Evolutionary conservation across 352 stramenopile species (phyloP), one percentile per base, ranked within the genome.

Genomic region (Pythium periplocum): DNA sequence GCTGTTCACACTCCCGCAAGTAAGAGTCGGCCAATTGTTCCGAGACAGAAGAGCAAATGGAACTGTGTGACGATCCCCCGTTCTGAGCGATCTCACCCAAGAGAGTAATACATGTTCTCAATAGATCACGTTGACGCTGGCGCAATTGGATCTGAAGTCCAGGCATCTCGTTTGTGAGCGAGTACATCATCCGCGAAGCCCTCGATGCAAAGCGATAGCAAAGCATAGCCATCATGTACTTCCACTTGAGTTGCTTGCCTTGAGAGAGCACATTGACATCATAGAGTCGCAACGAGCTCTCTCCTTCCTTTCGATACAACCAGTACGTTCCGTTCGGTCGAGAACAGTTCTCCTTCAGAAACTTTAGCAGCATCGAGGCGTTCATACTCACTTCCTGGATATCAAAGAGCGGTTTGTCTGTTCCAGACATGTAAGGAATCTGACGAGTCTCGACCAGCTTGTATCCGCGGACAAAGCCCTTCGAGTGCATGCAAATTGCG

Each of bases 141-240:
- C 79, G 79, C 3, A 94, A 66, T 43, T 91, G 78, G 26, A 67
- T 59, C 45, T 90, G 81, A 0, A 94, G 47, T 1, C 71, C 60
- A 0, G 81, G 80, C 0, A 72, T 72, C 26, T 84, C 78, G 31
- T 53, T 53, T 0, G 81, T 78, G 30, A 92, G 49, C 5, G 78
- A 90, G 26, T 75, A 72, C 26, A 82, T 69, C 11, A 94, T 67
- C 7, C 84, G 67, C 0, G 75, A 85, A 3, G 82, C 82, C 6
- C 84, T 74, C 31, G 78, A 77, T 17, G 84, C 84, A 51, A 94
- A 94, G 1, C 84, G 81, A 59, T 93, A 92, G 63, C 84, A 94
- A 11, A 94, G 63, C 84, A 94, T 94, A 34, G 84, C 82, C 79
- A 92, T 91, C 81, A 92, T 92, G 57, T 94, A 94, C 69, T 94